Conservation (phyloP, 2,329 filamentous ascomycete genomes). For the Paecilomyces variotii region DNA sequence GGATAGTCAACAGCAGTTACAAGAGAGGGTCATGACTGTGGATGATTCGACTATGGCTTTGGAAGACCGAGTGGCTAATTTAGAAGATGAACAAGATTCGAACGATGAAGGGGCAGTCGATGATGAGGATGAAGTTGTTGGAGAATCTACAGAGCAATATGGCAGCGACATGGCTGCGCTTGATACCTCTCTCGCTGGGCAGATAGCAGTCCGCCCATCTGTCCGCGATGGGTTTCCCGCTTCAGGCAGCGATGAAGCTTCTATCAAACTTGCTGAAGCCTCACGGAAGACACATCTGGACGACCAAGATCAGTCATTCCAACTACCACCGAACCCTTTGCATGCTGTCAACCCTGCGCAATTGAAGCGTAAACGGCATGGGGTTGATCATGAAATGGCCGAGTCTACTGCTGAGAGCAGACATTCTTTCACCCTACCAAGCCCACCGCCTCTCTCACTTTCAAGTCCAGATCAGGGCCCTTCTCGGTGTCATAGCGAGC, state of each 20-base stretch:
- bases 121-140: neutral
- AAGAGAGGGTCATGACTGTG: conserved; percentile 16
- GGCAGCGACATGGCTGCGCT: neutral
- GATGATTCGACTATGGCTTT: conserved; percentile 18
- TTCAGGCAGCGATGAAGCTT: neutral
- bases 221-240: neutral
- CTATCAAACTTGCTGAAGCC: neutral
- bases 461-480: neutral
- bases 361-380: neutral
- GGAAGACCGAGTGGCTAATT: conserved; percentile 13
- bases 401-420: neutral
- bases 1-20: conserved; percentile 18
- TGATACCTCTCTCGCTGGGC: neutral
- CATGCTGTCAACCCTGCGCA: neutral
- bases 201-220: neutral
- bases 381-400: neutral
- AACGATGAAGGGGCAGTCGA: neutral
- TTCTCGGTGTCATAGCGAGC: neutral
- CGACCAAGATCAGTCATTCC: neutral
- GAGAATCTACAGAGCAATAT: neutral
- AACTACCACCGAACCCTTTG: neutral
- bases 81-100: conserved; percentile 8
- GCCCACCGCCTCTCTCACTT: conserved; percentile 1
- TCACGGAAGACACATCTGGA: neutral
- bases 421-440: neutral